These are phyloP conservation scores for Cyberlindnera mycetangii DNA, from an alignment of 805 yeast species.

Conservation along the genomic window DNA sequence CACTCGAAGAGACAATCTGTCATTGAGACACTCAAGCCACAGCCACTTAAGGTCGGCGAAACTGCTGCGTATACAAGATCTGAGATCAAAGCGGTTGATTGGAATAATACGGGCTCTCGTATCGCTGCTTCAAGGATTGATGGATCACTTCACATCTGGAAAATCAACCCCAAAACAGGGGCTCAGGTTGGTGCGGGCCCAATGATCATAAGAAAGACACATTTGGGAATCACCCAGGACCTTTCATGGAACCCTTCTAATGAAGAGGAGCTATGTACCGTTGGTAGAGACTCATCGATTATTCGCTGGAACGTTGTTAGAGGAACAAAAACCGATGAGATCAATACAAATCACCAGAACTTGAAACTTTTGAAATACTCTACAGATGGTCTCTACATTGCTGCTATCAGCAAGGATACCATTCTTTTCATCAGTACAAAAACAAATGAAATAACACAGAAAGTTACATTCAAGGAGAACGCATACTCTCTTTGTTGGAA, in stretches of 20 bases:
- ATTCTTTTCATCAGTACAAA: conserved; percentile 35
- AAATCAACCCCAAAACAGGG: conserved; percentile 3
- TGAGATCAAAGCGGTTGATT: conserved; percentile 22
- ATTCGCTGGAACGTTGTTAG: conserved; percentile 44
- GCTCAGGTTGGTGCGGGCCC: conserved; percentile 33
- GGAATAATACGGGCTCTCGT: conserved; percentile 31
- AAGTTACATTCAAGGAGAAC: conserved; percentile 24
- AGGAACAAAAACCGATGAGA: conserved; percentile 33
- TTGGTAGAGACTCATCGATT: conserved; percentile 44
- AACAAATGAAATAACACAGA: conserved; percentile 30
- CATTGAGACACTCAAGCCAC: neutral
- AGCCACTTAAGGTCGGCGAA: neutral
- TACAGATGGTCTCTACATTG: conserved; percentile 42
- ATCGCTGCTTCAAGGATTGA: conserved; percentile 30
- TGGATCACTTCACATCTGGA: conserved; percentile 33
- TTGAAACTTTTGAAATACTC: conserved; percentile 29
- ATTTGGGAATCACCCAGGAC: conserved; percentile 36
- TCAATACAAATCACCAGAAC: conserved; percentile 28
- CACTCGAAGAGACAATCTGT: neutral
- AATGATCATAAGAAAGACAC: conserved; percentile 38
- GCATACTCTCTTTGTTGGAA: conserved; percentile 33
- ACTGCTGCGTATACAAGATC: neutral
- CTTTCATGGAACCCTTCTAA: conserved; percentile 49
- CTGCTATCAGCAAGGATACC: conserved; percentile 40
- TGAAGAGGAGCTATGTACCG: conserved; percentile 45